Evolutionary conservation across 352 stramenopile species (phyloP), one percentile per base, ranked within the genome.

Genomic region (Phytophthora nicotianae): DNA sequence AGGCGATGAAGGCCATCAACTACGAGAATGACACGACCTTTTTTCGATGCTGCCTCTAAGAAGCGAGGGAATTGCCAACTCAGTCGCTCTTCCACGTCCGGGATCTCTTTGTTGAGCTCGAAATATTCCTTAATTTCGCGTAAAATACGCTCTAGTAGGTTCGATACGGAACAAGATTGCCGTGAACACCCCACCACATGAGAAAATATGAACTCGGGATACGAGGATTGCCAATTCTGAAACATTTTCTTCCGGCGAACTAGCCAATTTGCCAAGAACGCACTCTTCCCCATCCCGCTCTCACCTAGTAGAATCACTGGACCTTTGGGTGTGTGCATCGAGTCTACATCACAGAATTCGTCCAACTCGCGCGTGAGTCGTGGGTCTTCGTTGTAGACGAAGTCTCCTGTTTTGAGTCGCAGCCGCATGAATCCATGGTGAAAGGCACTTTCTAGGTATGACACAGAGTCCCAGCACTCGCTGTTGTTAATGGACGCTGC

Each of bases 51-150:
- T 33, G 89, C 79, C 26, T 97, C 90, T 21, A 98, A 68, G 27
- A 98, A 96, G 2, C 89, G 82, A 13, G 93, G 91, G 50, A 98
- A 87, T 35, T 97, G 82, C 91, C 91, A 98, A 46, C 87, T 91
- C 16, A 97, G 69, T 26, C 89, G 84, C 59, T 96, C 89, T 60
- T 96, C 83, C 17, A 91, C 74, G 20, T 92, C 81, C 23, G 91
- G 86, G 11, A 96, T 85, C 10, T 86, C 76, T 57, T 93, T 92
- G 46, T 75, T 87, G 1, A 98, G 75, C 54, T 98, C 90, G 62
- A 98, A 98, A 68, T 94, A 92, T 45, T 95, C 77, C 38, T 97
- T 97, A 21, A 98, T 83, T 57, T 94, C 88, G 5, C 79, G 84
- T 33, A 97, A 50, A 17, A 98, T 88, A 42, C 93, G 80, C 45